phyloP scores from a whole-genome alignment of 2,329 filamentous ascomycete species.

The Aspergillus terreus region DNA sequence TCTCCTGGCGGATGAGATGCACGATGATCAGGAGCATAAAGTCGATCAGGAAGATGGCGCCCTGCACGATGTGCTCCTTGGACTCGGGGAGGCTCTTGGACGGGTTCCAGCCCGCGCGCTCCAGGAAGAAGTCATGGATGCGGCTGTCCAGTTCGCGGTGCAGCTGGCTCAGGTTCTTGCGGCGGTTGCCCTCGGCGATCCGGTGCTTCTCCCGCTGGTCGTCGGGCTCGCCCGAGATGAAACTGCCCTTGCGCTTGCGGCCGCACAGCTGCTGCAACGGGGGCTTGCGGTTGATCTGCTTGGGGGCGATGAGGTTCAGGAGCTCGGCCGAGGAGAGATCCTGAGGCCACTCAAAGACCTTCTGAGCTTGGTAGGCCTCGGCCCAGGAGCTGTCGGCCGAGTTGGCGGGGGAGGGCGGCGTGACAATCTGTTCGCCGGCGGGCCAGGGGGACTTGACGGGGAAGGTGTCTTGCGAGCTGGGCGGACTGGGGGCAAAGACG shows the following conservation, averaged over 20 bases:
- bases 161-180: constrained; percentile 38
- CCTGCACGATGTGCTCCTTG: constrained; percentile 41
- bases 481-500: constrained; percentile 28
- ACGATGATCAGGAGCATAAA: constrained; percentile 37
- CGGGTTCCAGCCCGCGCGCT: constrained; percentile 39
- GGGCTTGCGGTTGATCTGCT: constrained; percentile 36
- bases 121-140: constrained; percentile 37
- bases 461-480: constrained; percentile 31
- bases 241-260: constrained; percentile 36
- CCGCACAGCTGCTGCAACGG: constrained; percentile 39
- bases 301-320: constrained; percentile 32
- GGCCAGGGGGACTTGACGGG: constrained; percentile 32
- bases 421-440: constrained; percentile 24
- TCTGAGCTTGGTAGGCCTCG: constrained; percentile 29
- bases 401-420: constrained; percentile 37
- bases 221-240: constrained; percentile 28
- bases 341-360: constrained; percentile 30
- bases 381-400: constrained; percentile 36
- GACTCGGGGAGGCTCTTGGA: constrained; percentile 38
- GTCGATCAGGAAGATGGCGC: constrained; percentile 36
- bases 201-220: constrained; percentile 40
- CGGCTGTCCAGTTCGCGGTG: constrained; percentile 36
- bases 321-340: constrained; percentile 32
- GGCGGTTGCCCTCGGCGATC: constrained; percentile 38
- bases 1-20: constrained; percentile 33